phyloP scores from a whole-genome alignment of 225 moss, liverwort and hornwort species.

The Neckera pumila region DNA sequence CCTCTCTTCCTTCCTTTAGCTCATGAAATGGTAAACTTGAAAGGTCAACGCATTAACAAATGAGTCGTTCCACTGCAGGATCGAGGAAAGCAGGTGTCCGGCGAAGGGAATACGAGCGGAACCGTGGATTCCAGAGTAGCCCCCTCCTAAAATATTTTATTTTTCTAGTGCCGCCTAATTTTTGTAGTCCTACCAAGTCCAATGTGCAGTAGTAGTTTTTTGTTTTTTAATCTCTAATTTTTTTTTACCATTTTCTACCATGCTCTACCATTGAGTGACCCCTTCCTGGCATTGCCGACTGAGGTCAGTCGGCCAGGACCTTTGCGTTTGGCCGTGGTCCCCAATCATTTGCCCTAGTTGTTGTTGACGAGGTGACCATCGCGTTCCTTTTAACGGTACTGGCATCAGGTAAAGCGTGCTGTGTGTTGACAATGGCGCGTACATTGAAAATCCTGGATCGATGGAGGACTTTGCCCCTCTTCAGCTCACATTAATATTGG shows the following conservation, averaged over 20 bases:
- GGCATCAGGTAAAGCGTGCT: neutral
- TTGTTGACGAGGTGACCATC: neutral
- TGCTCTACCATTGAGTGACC: neutral
- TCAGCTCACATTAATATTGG: neutral
- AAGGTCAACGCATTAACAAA: neutral
- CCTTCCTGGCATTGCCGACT: neutral
- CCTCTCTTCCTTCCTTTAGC: neutral
- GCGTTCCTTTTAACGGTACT: neutral
- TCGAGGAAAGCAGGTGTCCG: conserved; percentile 78
- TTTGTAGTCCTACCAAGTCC: conserved; percentile 21
- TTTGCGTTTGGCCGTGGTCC: neutral
- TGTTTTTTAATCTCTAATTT: neutral
- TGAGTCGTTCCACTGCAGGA: conserved; percentile 40
- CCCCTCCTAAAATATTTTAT: conserved; percentile 19
- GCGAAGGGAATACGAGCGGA: conserved; percentile 78
- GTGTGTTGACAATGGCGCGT: neutral
- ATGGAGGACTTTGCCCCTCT: neutral
- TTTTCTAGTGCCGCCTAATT: neutral
- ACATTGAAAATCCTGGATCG: neutral
- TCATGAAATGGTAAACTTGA: neutral
- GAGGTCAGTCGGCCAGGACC: neutral
- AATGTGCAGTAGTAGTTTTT: conserved; percentile 2
- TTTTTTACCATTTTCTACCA: neutral
- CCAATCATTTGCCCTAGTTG: neutral
- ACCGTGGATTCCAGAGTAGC: conserved; percentile 72